These are phyloP conservation scores for Yamadazyma atlantica DNA, from an alignment of 1,139 yeast genomes.

Conservation along the genomic window DNA sequence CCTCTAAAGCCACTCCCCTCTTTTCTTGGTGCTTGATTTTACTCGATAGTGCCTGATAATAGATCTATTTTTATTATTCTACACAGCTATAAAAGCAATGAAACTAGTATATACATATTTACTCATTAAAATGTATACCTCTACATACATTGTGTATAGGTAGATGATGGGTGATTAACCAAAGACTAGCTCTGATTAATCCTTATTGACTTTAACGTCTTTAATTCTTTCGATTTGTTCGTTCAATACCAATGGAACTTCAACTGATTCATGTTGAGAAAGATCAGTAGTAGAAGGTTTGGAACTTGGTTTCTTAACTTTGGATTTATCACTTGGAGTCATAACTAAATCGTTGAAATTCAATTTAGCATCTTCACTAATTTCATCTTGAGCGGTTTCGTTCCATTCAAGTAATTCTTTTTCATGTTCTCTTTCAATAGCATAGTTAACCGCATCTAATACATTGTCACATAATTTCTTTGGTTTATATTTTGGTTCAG, in stretches of 20 bases:
- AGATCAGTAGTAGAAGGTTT: conserved; percentile 3
- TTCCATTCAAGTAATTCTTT: conserved; percentile 75
- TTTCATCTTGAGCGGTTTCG: conserved; percentile 40
- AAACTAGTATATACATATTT: neutral
- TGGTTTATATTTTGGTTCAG: conserved; percentile 75
- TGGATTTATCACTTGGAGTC: conserved; percentile 44
- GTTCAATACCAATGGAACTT: conserved; percentile 41
- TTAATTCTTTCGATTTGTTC: conserved; percentile 41
- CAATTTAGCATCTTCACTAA: conserved; percentile 35
- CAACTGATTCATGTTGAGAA: conserved; percentile 40
- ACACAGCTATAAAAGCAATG: neutral
- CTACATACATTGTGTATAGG: neutral
- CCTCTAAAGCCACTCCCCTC: too few relatives aligned
- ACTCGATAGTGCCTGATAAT: too few relatives aligned
- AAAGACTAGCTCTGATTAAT: conserved; percentile 2
- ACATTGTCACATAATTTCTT: conserved; percentile 72
- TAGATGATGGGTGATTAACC: neutral
- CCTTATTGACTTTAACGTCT: conserved; percentile 28
- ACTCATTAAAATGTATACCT: neutral
- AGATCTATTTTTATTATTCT: neutral
- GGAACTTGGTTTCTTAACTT: conserved; percentile 10
- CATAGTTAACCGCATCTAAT: conserved; percentile 77
- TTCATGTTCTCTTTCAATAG: conserved; percentile 76
- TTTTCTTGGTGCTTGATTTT: too few relatives aligned
- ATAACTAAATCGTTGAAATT: conserved; percentile 49